phyloP scores from a whole-genome alignment of 768 basidiomycete species.

The Xerocomellus intermedius region DNA sequence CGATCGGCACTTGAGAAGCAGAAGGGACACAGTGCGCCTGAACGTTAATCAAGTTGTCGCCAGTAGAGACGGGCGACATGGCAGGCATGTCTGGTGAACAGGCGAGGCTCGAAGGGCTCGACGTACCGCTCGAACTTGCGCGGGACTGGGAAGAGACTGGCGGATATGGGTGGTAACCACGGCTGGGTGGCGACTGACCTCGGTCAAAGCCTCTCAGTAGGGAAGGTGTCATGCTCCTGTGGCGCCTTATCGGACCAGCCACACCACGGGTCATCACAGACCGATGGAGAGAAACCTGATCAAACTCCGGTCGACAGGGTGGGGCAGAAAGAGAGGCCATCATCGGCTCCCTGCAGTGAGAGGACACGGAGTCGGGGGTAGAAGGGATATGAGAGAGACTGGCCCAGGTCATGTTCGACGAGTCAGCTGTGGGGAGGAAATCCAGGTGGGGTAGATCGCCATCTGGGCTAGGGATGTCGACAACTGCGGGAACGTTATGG shows the following conservation, averaged over 20 bases:
- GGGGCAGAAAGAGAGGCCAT: conserved; percentile 54
- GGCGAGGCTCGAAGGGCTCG: conserved; percentile 29
- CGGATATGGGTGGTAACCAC: conserved; percentile 61
- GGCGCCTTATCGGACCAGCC: conserved; percentile 63
- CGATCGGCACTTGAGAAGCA: conserved; percentile 18
- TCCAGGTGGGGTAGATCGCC: conserved; percentile 19
- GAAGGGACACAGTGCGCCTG: conserved; percentile 25
- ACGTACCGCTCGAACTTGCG: conserved; percentile 26
- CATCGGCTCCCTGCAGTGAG: conserved; percentile 44
- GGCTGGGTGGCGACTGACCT: conserved; percentile 43
- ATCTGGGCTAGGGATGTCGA: conserved; percentile 19
- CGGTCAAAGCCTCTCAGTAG: conserved; percentile 51
- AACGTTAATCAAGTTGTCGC: conserved; percentile 9
- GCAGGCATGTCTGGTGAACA: conserved; percentile 31
- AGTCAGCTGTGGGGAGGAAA: conserved; percentile 23
- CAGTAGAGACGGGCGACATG: conserved; percentile 18
- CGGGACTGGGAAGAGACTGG: conserved; percentile 28
- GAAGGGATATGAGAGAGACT: conserved; percentile 15
- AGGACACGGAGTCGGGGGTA: conserved; percentile 21
- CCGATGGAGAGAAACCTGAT: conserved; percentile 37
- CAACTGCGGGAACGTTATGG: conserved; percentile 14
- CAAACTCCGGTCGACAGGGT: conserved; percentile 66
- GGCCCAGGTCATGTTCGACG: conserved; percentile 26
- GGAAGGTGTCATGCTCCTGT: conserved; percentile 77
- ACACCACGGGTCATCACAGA: conserved; percentile 30